Evolutionary conservation across 768 basidiomycete species (phyloP).

Genomic region (Leccinum disarticulatum): DNA sequence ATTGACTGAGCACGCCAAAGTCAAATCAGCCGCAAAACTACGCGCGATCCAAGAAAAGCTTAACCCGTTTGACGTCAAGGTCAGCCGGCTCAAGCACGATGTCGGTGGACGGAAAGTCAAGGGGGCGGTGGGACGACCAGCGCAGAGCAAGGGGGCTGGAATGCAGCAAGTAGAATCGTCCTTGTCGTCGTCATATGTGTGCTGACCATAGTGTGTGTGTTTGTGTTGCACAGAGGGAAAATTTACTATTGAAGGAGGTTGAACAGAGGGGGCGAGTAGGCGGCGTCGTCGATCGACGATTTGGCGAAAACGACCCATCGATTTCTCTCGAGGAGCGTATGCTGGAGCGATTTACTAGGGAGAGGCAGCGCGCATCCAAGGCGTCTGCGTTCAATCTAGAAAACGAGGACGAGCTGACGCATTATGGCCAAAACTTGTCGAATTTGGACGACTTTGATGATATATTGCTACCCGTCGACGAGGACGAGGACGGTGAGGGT

Average conservation of each 20-base stretch:
- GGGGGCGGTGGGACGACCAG: slow-evolving; percentile 79
- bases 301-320: slow-evolving; percentile 91
- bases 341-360: slow-evolving; percentile 92
- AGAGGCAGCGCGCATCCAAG: slow-evolving; percentile 78
- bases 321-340: slow-evolving; percentile 97
- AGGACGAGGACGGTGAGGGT: slow-evolving; percentile 53
- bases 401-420: slow-evolving; percentile 87
- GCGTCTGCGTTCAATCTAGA: slow-evolving; percentile 85
- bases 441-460: slow-evolving; percentile 84
- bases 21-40: slow-evolving; percentile 76
- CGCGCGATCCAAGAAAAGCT: slow-evolving; percentile 81
- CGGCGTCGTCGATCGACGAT: slow-evolving; percentile 89
- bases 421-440: slow-evolving; percentile 87
- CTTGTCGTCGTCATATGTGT: background rate
- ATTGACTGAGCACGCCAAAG: slow-evolving; percentile 73
- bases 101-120: slow-evolving; percentile 87
- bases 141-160: slow-evolving; percentile 86
- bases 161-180: slow-evolving; percentile 71
- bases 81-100: slow-evolving; percentile 90
- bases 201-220: slow-evolving; percentile 3
- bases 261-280: slow-evolving; percentile 80
- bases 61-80: slow-evolving; percentile 93
- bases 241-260: slow-evolving; percentile 85
- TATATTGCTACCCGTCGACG: slow-evolving; percentile 52
- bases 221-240: slow-evolving; percentile 60